Evolutionary conservation across 768 basidiomycete genomes (phyloP).

Genomic region (Naganishia friedmannii): DNA sequence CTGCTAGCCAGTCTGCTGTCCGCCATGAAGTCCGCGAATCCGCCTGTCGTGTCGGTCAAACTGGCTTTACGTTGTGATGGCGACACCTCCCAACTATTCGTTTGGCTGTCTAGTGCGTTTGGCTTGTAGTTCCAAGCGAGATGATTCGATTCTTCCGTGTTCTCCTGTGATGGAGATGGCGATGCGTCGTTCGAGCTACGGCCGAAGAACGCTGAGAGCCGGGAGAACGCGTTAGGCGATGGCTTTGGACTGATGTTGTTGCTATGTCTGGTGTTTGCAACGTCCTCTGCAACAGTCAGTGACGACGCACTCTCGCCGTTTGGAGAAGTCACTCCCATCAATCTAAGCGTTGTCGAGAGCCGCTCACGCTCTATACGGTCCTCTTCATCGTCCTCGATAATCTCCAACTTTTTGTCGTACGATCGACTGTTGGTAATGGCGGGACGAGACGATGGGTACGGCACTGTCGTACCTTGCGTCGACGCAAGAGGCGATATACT

Average conservation of each 20-base stretch:
- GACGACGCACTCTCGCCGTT: too few relatives aligned
- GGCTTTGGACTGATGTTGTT: slow-evolving; percentile 6
- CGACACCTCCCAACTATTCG: neutral
- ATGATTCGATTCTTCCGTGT: neutral
- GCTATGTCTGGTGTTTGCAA: neutral
- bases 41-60: neutral
- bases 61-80: neutral
- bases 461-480: slow-evolving; percentile 18
- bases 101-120: too few relatives aligned
- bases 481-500: slow-evolving; percentile 5
- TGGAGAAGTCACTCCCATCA: slow-evolving; percentile 73
- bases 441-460: slow-evolving; percentile 15
- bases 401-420: slow-evolving; percentile 67
- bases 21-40: neutral
- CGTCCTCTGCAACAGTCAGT: neutral
- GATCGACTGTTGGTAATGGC: slow-evolving; percentile 51
- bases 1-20: slow-evolving; percentile 1
- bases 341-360: slow-evolving; percentile 82
- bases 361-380: slow-evolving; percentile 82
- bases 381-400: slow-evolving; percentile 78
- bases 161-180: neutral
- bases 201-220: slow-evolving; percentile 10
- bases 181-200: neutral
- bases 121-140: neutral
- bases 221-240: slow-evolving; percentile 7